Evolutionary conservation across 768 basidiomycete species (phyloP), one percentile per base, ranked within the genome.

Genomic region (Fibroporia radiculosa): DNA sequence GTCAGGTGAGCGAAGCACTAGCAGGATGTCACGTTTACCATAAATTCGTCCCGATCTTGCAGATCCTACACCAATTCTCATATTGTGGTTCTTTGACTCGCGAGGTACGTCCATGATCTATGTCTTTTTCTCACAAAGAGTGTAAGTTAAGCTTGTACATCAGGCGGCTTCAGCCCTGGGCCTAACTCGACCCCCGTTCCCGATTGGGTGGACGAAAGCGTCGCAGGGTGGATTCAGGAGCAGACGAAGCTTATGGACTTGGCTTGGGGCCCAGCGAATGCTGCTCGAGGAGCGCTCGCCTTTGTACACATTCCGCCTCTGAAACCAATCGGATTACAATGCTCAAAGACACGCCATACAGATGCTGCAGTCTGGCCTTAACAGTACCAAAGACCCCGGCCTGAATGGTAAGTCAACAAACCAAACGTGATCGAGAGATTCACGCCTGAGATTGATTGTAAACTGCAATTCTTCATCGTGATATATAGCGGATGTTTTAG

Each of bases 51-150:
- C n/a, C 22, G 24, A 31, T 13, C 20, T 14, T 20, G 3, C 46
- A 68, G 76, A 82, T 58, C n/a, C 23, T 1, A 49, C 57, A 4
- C 84, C 84, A 3, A 64, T 62, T 3, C 65, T 85, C 8, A 60
- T 87, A 37, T 59, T 86, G 3, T 88, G 82, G 84, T 84, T 84
- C 63, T 88, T 88, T 52, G 85, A 87, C 61, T 86, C 85, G 2
- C 70, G 83, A 48, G 80, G 80, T 77, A 56, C 12, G 58, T 37
- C 13, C 27, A 32, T 39, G n/a, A 23, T 14, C 43, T 13, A 20
- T 29, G 7, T 26, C 19, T 19, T 44, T 19, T n/a, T n/a, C n/a
- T n/a, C n/a, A n/a, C n/a, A n/a, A n/a, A n/a, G n/a, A n/a, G n/a
- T n/a, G n/a, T n/a, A n/a, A n/a, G n/a, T n/a, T n/a, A n/a, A n/a